A percentile compares a stretch with the other conserved stretches of the same genome.
Conservation (phyloP, 2,329 filamentous ascomycete species). For the Mariannaea elegans region DNA sequence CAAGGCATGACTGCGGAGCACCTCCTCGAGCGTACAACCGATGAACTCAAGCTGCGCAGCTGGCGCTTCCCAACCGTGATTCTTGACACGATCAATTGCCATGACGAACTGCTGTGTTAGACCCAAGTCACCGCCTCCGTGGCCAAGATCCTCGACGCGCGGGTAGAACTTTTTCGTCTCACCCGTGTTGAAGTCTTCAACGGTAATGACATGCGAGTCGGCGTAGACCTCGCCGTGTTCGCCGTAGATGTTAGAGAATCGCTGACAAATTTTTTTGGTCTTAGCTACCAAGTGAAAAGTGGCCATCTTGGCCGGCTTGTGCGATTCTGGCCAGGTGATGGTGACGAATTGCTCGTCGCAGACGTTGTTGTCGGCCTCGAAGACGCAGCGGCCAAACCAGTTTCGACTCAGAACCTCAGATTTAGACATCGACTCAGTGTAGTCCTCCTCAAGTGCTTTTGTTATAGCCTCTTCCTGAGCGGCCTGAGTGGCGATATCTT, state of each 20-base stretch:
- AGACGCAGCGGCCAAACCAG: slow-evolving; percentile 96
- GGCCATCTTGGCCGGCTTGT: slow-evolving; percentile 79
- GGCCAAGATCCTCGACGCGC: slow-evolving; percentile 48
- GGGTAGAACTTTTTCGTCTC: slow-evolving; percentile 43
- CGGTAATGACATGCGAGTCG: slow-evolving; percentile 78
- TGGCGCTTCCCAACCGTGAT: slow-evolving; percentile 69
- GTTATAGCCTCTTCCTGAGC: slow-evolving; percentile 52
- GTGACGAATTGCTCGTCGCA: slow-evolving; percentile 93
- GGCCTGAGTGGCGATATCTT: slow-evolving; percentile 69
- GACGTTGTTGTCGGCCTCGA: slow-evolving; percentile 91
- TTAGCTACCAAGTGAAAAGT: slow-evolving; percentile 95
- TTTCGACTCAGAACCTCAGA: slow-evolving; percentile 61
- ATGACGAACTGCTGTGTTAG: slow-evolving; percentile 83
- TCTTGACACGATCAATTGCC: slow-evolving; percentile 83
- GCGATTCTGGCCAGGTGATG: slow-evolving; percentile 81
- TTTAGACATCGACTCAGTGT: slow-evolving; percentile 58
- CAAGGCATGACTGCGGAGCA: slow-evolving; percentile 87
- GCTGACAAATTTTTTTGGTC: slow-evolving; percentile 85
- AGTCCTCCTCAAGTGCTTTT: slow-evolving; percentile 60
- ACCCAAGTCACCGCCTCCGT: slow-evolving; percentile 57
- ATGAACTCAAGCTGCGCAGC: slow-evolving; percentile 79
- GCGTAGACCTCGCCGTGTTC: slow-evolving; percentile 86
- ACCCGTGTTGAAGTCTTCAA: slow-evolving; percentile 66
- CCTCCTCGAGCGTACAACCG: slow-evolving; percentile 86
- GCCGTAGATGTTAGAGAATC: slow-evolving; percentile 87